Percentiles rank a stretch among this genome's conserved stretches.
phyloP scores from a whole-genome alignment of 2,329 filamentous ascomycete genomes.

The Eutypella sp. region DNA sequence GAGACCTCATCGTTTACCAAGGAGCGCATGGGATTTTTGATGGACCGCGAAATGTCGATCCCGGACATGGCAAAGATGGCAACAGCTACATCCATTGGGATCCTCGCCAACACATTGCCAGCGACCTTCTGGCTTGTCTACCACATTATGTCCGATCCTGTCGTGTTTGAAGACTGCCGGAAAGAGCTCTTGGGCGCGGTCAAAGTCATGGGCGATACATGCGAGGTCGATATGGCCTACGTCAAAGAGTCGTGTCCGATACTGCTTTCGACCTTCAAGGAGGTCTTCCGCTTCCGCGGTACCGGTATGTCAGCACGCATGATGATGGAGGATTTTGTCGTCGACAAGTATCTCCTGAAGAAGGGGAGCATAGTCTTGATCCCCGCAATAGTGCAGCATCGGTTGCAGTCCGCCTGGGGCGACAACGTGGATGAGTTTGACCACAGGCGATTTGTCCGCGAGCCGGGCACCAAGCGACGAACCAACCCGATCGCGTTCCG shows the following conservation, averaged over 20 bases:
- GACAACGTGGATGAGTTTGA: conserved; percentile 5
- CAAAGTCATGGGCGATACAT: not conserved
- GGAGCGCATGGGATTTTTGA: not conserved
- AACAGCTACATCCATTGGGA: conserved; percentile 1
- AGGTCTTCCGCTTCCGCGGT: conserved; percentile 31
- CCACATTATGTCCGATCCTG: conserved; percentile 12
- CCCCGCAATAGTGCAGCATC: conserved; percentile 2
- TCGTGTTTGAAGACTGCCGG: conserved; percentile 25
- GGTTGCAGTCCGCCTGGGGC: conserved; percentile 4
- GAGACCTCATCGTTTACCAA: not conserved
- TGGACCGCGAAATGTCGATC: conserved; percentile 1
- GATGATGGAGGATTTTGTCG: conserved; percentile 4
- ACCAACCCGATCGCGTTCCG: conserved; percentile 4
- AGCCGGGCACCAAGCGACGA: not conserved
- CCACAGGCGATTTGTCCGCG: conserved; percentile 3
- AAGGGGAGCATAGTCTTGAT: conserved; percentile 7
- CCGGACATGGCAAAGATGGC: conserved; percentile 9
- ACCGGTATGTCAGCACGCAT: conserved; percentile 23
- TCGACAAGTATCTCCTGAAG: conserved; percentile 7
- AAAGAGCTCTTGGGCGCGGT: not conserved
- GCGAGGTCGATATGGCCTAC: conserved; percentile 19
- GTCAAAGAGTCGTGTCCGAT: conserved; percentile 30
- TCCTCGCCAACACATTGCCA: conserved; percentile 8
- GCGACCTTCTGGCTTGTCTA: conserved; percentile 12
- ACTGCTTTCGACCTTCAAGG: conserved; percentile 33